phyloP scores from a whole-genome alignment of 2,329 filamentous ascomycete genomes.

The Aspergillus sp. region DNA sequence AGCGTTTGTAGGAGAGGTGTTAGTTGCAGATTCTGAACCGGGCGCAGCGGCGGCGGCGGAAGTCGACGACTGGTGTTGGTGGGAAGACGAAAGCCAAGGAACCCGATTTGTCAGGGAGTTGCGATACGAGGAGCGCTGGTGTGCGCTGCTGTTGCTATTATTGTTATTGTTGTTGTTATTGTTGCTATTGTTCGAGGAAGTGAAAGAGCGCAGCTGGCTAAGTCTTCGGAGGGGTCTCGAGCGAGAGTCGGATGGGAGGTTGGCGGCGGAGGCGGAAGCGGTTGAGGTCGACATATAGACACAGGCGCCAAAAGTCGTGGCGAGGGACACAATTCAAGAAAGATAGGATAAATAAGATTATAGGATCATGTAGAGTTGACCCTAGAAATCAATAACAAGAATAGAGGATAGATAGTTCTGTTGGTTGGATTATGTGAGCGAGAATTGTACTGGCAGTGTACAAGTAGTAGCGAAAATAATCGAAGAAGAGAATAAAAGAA shows the following conservation, averaged over 20 bases:
- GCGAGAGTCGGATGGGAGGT: slow-evolving; percentile 25
- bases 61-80: not conserved
- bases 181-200: slow-evolving; percentile 11
- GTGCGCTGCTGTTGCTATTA: not conserved
- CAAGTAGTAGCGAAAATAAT: not conserved
- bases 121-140: slow-evolving; percentile 23
- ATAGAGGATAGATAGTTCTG: not conserved
- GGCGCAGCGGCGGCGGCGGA: slow-evolving; percentile 8
- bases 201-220: slow-evolving; percentile 32
- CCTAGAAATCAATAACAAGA: no score
- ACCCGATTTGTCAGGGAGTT: slow-evolving; percentile 32
- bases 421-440: no score
- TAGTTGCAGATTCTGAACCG: slow-evolving; percentile 17
- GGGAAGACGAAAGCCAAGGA: slow-evolving; percentile 27
- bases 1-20: slow-evolving; percentile 13
- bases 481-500: not conserved
- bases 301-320: no score
- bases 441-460: no score
- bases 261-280: slow-evolving; percentile 31
- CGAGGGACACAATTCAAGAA: no score
- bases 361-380: no score
- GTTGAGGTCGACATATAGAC: slow-evolving; percentile 24
- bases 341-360: no score
- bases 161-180: not conserved
- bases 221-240: slow-evolving; percentile 33